These are phyloP conservation scores for Aspergillus phoenicis DNA, from an alignment of 2,329 filamentous ascomycete species.

Conservation along the genomic window DNA sequence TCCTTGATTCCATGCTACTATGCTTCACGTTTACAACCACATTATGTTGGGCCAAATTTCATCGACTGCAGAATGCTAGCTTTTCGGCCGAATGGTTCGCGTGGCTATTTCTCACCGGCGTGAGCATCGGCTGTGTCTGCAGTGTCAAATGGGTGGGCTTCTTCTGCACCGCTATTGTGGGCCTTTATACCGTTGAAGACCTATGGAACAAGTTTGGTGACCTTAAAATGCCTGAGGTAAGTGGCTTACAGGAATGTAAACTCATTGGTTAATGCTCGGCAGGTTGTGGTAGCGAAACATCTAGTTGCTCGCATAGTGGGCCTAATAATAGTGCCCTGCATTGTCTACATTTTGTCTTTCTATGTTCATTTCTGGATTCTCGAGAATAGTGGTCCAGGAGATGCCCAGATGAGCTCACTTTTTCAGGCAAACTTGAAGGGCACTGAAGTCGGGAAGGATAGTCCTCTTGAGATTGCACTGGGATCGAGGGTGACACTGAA, in stretches of 20 bases:
- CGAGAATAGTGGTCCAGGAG: conserved; percentile 89
- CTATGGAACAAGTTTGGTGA: conserved; percentile 98
- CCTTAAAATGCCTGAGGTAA: conserved; percentile 81
- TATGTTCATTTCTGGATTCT: conserved; percentile 92
- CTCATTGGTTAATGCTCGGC: conserved; percentile 34
- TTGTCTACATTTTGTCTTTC: conserved; percentile 95
- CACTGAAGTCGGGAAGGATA: conserved; percentile 91
- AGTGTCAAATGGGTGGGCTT: conserved; percentile 98
- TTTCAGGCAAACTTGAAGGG: conserved; percentile 97
- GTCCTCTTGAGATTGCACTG: conserved; percentile 85
- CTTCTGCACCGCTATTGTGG: conserved; percentile 92
- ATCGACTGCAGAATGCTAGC: conserved; percentile 79
- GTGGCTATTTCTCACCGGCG: conserved; percentile 89
- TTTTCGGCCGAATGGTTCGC: conserved; percentile 92
- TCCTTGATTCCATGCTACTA: conserved; percentile 96
- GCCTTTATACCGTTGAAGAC: conserved; percentile 93
- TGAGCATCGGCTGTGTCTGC: conserved; percentile 97
- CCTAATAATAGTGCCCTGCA: conserved; percentile 82
- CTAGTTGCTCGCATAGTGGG: conserved; percentile 78
- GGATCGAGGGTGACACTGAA: conserved; percentile 92
- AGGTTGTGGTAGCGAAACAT: conserved; percentile 72
- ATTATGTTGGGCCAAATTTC: conserved; percentile 96
- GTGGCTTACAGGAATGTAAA: conserved; percentile 27
- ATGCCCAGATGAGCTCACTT: conserved; percentile 99
- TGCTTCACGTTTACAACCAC: conserved; percentile 98